A percentile compares a stretch with the other conserved stretches of the same genome.
Conservation (phyloP, 768 basidiomycete genomes). For the Amanita inopinata region DNA sequence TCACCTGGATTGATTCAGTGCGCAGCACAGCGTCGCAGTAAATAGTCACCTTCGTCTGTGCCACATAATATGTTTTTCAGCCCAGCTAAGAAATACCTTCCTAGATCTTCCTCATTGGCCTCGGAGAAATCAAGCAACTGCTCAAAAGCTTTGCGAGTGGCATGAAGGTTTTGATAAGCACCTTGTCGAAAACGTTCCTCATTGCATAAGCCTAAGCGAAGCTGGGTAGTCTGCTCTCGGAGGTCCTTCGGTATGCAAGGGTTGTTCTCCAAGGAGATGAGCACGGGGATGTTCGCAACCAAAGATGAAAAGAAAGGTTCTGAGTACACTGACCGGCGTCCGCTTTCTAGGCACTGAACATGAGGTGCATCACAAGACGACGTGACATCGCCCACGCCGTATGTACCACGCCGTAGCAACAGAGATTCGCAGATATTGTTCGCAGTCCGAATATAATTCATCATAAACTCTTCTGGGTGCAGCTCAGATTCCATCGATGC, state of each 20-base stretch:
- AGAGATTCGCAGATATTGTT: constrained; percentile 54
- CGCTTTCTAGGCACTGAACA: constrained; percentile 58
- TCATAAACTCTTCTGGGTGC: constrained; percentile 25
- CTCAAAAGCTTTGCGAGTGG: constrained; percentile 62
- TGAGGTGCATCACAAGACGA: constrained; percentile 48
- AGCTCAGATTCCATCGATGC: constrained; percentile 29
- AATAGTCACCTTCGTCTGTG: constrained; percentile 41
- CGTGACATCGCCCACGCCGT: constrained; percentile 26
- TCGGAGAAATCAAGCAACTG: constrained; percentile 42
- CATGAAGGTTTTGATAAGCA: constrained; percentile 65
- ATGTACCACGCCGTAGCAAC: constrained; percentile 46
- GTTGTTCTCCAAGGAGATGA: constrained; percentile 66
- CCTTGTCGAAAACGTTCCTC: constrained; percentile 64
- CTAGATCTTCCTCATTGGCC: constrained; percentile 36
- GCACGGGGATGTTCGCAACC: constrained; percentile 52
- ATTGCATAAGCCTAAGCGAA: constrained; percentile 53
- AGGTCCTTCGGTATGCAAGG: constrained; percentile 37
- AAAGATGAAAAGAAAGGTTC: constrained; percentile 58
- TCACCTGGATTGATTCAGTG: constrained; percentile 24
- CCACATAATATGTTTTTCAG: constrained; percentile 60
- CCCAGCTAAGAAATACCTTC: constrained; percentile 56
- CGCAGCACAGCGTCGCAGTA: neutral
- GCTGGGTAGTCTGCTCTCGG: constrained; percentile 34
- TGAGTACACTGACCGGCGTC: constrained; percentile 57
- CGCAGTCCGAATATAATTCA: constrained; percentile 49